phyloP scores from a whole-genome alignment of 345 rosid species.

The Gossypium arboreum region DNA sequence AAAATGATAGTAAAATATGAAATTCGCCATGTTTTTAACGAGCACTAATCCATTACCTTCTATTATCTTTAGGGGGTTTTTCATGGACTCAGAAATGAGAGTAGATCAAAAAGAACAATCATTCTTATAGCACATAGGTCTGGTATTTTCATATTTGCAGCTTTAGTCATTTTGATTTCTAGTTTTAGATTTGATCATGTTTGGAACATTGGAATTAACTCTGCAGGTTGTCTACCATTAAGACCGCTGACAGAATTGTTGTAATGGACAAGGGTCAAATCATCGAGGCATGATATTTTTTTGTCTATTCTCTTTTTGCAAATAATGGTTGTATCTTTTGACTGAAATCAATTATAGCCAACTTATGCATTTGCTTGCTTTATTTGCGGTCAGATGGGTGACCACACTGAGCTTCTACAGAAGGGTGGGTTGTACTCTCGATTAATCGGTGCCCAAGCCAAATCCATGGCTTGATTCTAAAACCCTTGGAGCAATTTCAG shows the following conservation, averaged over 20 bases:
- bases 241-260: constrained; percentile 32
- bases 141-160: not conserved
- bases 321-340: not conserved
- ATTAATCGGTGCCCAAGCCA: constrained; percentile 25
- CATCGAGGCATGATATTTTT: constrained; percentile 24
- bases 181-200: not conserved
- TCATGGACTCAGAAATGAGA: constrained; percentile 24
- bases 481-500: not conserved
- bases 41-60: constrained; percentile 8
- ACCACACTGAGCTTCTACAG: constrained; percentile 32
- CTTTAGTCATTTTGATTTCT: not conserved
- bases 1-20: not conserved
- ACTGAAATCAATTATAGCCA: not conserved
- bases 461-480: constrained; percentile 22
- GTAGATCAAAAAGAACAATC: constrained; percentile 29
- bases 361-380: not conserved
- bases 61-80: constrained; percentile 22
- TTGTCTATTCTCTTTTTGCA: not conserved
- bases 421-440: constrained; percentile 31
- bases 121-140: constrained; percentile 46
- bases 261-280: constrained; percentile 39
- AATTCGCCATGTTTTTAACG: not conserved
- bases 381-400: constrained; percentile 30
- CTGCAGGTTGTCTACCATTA: constrained; percentile 37
- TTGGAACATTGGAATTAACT: not conserved